Base-by-base conservation (phyloP, 1,139 yeast species). In the Candida glucosophila region DNA sequence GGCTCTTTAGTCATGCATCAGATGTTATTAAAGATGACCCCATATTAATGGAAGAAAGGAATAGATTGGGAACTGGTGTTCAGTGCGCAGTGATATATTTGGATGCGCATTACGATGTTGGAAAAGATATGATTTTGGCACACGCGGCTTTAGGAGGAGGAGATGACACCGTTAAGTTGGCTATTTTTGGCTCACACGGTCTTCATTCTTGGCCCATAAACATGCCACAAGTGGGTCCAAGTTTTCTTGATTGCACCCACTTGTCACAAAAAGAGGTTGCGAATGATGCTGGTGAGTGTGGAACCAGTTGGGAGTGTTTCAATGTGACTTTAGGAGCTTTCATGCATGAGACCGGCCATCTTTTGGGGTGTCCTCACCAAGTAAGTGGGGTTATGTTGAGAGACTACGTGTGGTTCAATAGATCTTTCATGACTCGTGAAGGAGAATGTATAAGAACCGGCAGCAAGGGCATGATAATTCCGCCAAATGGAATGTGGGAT, bases 121-220 rank as follows among this genome's bases (percentile, higher is more conserved):
- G 54, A 17, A 47, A 47, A 17, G 67, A 76, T 23, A 54, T 85
- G 36, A 77, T 90, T 24, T 53, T 76, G 25, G 85, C 88, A 2
- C 97, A 90, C 55, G 97, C 97, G 3, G 97, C 97, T 0, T 58
- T 90, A 12, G 97, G 97, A 21, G 97, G 97, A 18, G 93, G 94
- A 5, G 65, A 67, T 14, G 77, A 67, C 22, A 65, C 73, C 23
- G 62, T 82, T 18, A 75, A 73, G 35, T 55, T 90, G 32, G 97
- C 95, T 1, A 85, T 90, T 11, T 88, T 88, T 53, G 98, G 98
- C 3, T 79, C 94, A 3, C 98, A 90, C 47, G 92, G 95, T 0
- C 42, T 86, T 15, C 90, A 82, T 48, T 71, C 94, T 1, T 90
- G 95, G 92, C 97, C 98, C 5, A 56, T 70, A 15, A 70, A 70